Evolutionary conservation across 495 filamentous ascomycete species (phyloP), one percentile per base, ranked within the genome.

Genomic region (Aspergillus ellipticus): DNA sequence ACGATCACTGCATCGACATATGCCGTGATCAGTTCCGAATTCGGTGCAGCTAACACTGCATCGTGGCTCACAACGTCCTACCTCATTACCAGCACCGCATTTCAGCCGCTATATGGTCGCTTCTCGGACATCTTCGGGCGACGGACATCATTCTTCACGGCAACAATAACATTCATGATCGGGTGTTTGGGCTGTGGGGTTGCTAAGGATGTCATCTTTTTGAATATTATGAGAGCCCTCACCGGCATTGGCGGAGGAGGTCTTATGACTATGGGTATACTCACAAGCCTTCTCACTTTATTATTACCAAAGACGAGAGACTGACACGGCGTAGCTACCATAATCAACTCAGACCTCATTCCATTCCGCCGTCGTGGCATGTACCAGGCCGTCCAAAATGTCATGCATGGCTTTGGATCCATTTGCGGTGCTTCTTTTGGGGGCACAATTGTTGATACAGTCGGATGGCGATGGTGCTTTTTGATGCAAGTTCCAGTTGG

Each of bases 141-240:
- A 3, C 71, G 75, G 19, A 19, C 62, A n/a, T 72, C 68, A 26
- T 72, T 80, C 57, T 72, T 76, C 31, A 66, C 66, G 1, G 66
- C 72, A 0, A 80, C 78, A 0, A 62, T 73, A 20, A 64, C 74
- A 5, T 81, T 81, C 50, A 64, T 74, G 28, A 13, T 64, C 9
- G 79, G 79, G 4, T 78, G 75, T 65, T 45, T 75, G 1, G 71
- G 75, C 5, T 78, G 75, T 54, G 82, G 76, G 0, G 29, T 79
- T 11, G 82, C 81, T 8, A 68, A 66, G 19, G 68, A 76, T 26
- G 78, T 88, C 55, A 65, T 82, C 60, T 74, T 81, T 6, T 83
- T 96, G 67, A 92, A 96, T 48, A 61, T 88, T 2, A 93, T 93
- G 48, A 73, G 92, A 15, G 86, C 94, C 2, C 67, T 96, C 9